A percentile compares a stretch with the other conserved stretches of the same genome.
phyloP scores from a whole-genome alignment of 2,329 filamentous ascomycete species.

The Penicillium janthinellum region DNA sequence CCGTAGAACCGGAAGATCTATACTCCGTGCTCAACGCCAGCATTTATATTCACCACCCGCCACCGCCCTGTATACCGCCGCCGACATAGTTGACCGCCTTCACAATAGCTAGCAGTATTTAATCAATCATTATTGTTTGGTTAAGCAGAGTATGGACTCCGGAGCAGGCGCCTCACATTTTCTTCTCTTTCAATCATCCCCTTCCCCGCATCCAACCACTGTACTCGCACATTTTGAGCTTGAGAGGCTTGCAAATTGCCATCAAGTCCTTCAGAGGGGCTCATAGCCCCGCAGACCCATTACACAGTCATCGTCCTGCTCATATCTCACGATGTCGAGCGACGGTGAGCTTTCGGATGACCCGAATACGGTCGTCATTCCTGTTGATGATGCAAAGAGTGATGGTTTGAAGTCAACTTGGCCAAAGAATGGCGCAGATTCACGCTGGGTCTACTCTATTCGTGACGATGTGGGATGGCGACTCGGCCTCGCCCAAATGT shows the following conservation, averaged over 20 bases:
- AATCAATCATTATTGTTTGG: no score
- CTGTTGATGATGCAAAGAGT: constrained; percentile 37
- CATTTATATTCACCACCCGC: no score
- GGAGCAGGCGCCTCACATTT: no score
- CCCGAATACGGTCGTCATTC: constrained; percentile 30
- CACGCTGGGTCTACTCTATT: constrained; percentile 30
- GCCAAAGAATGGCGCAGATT: constrained; percentile 29
- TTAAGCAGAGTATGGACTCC: no score
- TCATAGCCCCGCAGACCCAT: constrained; percentile 2
- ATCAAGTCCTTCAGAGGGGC: background rate
- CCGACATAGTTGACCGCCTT: no score
- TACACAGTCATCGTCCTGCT: background rate
- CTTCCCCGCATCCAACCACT: background rate
- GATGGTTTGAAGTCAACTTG: constrained; percentile 43
- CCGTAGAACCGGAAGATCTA: no score
- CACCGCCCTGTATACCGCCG: no score
- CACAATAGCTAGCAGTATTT: no score
- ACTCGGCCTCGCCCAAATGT: constrained; percentile 50
- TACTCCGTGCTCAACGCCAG: no score
- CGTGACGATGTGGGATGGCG: constrained; percentile 50
- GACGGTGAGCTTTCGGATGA: constrained; percentile 20
- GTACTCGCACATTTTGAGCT: background rate
- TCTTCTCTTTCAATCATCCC: background rate
- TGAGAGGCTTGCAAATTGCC: background rate
- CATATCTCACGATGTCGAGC: constrained; percentile 13